Evolutionary conservation across 1,139 yeast species (phyloP).

Genomic region (Magnusiomyces clavatus): DNA sequence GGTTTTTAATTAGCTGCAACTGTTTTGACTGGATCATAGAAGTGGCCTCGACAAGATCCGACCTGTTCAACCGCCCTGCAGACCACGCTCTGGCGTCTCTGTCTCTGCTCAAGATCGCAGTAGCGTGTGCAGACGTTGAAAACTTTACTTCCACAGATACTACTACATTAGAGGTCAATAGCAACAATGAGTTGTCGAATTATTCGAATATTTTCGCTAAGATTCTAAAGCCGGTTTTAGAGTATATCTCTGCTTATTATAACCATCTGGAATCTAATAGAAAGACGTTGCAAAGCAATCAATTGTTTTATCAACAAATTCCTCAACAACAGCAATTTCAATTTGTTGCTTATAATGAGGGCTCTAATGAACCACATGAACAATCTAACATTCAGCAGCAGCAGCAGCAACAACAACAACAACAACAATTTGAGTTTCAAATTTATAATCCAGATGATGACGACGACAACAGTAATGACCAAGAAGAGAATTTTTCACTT

Average conservation of each 20-base stretch:
- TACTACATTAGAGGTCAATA: no score
- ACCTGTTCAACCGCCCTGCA: not conserved
- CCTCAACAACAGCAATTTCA: no score
- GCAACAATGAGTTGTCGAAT: no score
- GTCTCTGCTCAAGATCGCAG: slow-evolving; percentile 2
- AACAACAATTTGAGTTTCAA: not conserved
- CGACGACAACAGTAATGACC: not conserved
- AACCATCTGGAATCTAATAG: no score
- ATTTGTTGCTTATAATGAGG: no score
- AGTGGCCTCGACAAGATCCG: not conserved
- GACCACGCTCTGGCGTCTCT: slow-evolving; percentile 1
- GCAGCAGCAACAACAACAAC: not conserved
- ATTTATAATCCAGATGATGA: not conserved
- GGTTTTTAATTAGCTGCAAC: not conserved
- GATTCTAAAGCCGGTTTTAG: not conserved
- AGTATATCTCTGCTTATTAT: not conserved
- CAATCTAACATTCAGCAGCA: not conserved
- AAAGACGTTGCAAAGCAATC: no score
- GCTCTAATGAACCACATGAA: no score
- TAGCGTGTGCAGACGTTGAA: not conserved
- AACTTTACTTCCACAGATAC: no score
- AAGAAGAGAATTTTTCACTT: not conserved
- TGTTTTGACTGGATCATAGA: slow-evolving; percentile 4
- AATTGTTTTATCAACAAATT: no score
- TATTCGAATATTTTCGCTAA: not conserved